These are phyloP conservation scores for Metschnikowia hibisci DNA, from an alignment of 805 yeast species.

Conservation along the genomic window DNA sequence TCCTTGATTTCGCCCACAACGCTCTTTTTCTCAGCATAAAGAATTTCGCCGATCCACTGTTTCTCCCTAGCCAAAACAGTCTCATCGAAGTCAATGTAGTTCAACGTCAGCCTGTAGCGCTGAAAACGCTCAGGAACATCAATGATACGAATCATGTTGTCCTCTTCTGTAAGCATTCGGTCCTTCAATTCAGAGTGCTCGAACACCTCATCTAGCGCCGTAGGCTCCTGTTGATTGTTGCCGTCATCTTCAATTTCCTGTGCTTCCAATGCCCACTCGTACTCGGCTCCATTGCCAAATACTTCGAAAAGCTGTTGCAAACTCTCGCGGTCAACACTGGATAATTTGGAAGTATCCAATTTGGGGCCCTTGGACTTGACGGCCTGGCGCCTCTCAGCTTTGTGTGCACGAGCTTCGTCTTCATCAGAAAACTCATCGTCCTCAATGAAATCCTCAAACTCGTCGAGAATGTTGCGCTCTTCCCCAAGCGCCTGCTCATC, in stretches of 20 bases:
- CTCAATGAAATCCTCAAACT: constrained; percentile 94
- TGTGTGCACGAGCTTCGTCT: constrained; percentile 41
- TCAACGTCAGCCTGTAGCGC: constrained; percentile 62
- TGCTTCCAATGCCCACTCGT: constrained; percentile 96
- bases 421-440: constrained; percentile 95
- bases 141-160: constrained; percentile 74
- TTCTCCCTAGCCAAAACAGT: constrained; percentile 71
- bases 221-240: constrained; percentile 49
- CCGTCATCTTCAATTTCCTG: constrained; percentile 65
- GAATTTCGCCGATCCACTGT: constrained; percentile 70
- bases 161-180: constrained; percentile 87
- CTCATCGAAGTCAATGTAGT: constrained; percentile 62
- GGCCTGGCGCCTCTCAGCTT: constrained; percentile 31
- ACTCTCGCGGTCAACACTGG: constrained; percentile 79
- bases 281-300: constrained; percentile 95
- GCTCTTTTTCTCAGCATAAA: constrained; percentile 53
- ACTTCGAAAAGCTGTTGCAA: constrained; percentile 91
- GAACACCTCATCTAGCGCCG: constrained; percentile 80
- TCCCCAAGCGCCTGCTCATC: constrained; percentile 13
- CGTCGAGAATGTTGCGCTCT: constrained; percentile 55
- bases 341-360: constrained; percentile 54
- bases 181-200: constrained; percentile 92
- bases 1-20: constrained; percentile 39
- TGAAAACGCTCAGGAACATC: constrained; percentile 95
- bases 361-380: constrained; percentile 36